Evolutionary conservation across 371 early-diverging fungal genomes (phyloP), one percentile per base, ranked within the genome.

Genomic region (Saksenaea oblongispora): DNA sequence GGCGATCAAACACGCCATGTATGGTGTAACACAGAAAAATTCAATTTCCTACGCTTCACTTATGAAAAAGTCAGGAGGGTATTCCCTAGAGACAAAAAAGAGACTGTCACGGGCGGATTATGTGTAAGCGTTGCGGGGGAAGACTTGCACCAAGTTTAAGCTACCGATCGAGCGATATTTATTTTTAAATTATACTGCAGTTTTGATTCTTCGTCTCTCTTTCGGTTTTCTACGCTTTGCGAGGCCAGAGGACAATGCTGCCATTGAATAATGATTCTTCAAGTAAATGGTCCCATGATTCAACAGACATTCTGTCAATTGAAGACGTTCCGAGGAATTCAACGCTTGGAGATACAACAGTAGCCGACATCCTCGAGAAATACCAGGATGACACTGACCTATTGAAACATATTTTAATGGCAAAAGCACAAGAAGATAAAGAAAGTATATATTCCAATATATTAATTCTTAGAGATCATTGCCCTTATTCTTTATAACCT

Each of bases 131-230:
- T 47, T 47, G 51, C 51, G 51, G 51, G 51, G 51, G 51, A 18
- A 47, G 22, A 22, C 51, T 22, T n/a, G 59, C 61, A 67, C 71
- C 71, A 65, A 71, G 62, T 64, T 69, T 71, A 67, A 67, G 67
- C 71, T 67, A 71, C 71, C 71, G 67, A 67, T 64, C 39, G 57
- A 47, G 37, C n/a, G 54, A 41, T 35, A 28, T 63, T 53, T 66
- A 62, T 67, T 64, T 71, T 64, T 62, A 64, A 61, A 56, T 56
- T 59, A 57, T 57, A 59, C 59, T 61, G 37, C 28, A 58, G 28
- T 22, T 59, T 59, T 27, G 47, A 44, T 24, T 17, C 31, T 15
- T 39, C 41, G 26, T 59, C 17, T 59, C 54, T 31, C 54, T 61
- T 61, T 54, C 27, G 10, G 51, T 36, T 54, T 61, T 36, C 54